Conservation (phyloP, 176 grass and related monocot genomes). For the sorghum (Sorghum bicolor) region DNA sequence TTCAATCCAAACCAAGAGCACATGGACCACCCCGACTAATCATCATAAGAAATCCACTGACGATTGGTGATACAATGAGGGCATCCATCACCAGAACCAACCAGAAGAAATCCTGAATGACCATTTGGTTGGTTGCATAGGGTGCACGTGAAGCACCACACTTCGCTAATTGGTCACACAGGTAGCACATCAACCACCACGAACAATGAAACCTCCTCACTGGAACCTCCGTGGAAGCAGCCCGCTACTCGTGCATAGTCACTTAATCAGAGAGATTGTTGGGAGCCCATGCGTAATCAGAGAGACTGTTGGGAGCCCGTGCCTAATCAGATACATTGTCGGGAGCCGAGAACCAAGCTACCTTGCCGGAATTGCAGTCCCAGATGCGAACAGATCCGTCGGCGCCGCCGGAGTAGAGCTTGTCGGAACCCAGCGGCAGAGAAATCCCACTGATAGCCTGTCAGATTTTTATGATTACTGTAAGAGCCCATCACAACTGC, state of each 20-base stretch:
- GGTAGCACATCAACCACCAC: not conserved
- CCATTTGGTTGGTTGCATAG: not conserved
- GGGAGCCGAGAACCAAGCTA: slow-evolving; percentile 24
- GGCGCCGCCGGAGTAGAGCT: slow-evolving; percentile 39
- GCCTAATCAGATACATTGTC: not conserved
- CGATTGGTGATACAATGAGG: not conserved
- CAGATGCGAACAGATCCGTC: slow-evolving; percentile 43
- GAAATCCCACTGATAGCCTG: slow-evolving; percentile 42
- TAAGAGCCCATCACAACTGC: not conserved
- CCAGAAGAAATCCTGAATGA: not conserved
- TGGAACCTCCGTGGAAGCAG: not conserved
- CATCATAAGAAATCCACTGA: slow-evolving; percentile 7
- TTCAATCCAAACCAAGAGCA: not conserved
- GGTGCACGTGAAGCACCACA: not conserved
- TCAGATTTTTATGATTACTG: not conserved
- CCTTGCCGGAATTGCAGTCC: slow-evolving; percentile 42
- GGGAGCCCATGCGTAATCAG: not conserved
- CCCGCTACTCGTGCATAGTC: too few relatives aligned
- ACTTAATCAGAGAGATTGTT: not conserved
- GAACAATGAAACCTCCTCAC: not conserved
- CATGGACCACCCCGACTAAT: not conserved
- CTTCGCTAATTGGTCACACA: not conserved
- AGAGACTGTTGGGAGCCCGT: not conserved
- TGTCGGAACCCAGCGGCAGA: slow-evolving; percentile 34
- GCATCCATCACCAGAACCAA: not conserved